phyloP scores from a whole-genome alignment of 345 rosid species.

The Linum lewisii region DNA sequence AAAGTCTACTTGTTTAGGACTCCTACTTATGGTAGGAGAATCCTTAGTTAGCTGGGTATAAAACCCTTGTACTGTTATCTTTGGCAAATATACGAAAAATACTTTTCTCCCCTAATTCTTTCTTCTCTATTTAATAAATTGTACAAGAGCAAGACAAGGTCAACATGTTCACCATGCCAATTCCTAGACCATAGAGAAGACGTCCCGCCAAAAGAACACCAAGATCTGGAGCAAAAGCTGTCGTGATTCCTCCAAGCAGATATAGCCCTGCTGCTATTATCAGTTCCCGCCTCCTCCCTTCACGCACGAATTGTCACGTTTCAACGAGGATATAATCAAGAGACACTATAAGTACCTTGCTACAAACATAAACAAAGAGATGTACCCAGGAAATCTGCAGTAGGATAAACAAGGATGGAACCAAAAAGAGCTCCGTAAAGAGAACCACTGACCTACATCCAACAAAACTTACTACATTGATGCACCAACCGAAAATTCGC shows the following conservation, averaged over 20 bases:
- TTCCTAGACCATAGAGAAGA: conserved; percentile 76
- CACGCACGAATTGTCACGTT: conserved; percentile 9
- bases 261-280: conserved; percentile 57
- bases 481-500: neutral
- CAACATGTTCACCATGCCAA: conserved; percentile 68
- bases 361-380: conserved; percentile 11
- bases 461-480: conserved; percentile 7
- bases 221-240: conserved; percentile 63
- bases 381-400: conserved; percentile 85
- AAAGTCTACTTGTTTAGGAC: too few species aligned
- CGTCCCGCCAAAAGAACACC: conserved; percentile 69
- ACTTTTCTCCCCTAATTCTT: too few species aligned
- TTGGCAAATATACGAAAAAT: too few species aligned
- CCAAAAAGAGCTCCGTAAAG: conserved; percentile 95
- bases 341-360: neutral
- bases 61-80: too few species aligned
- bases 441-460: conserved; percentile 83
- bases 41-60: too few species aligned
- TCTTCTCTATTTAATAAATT: too few species aligned
- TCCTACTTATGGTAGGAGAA: too few species aligned
- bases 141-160: conserved; percentile 1
- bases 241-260: conserved; percentile 43
- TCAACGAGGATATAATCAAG: conserved; percentile 7
- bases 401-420: conserved; percentile 70
- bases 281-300: conserved; percentile 87